Base-by-base conservation (phyloP, 768 basidiomycete genomes). In the Russula dissimulans region DNA sequence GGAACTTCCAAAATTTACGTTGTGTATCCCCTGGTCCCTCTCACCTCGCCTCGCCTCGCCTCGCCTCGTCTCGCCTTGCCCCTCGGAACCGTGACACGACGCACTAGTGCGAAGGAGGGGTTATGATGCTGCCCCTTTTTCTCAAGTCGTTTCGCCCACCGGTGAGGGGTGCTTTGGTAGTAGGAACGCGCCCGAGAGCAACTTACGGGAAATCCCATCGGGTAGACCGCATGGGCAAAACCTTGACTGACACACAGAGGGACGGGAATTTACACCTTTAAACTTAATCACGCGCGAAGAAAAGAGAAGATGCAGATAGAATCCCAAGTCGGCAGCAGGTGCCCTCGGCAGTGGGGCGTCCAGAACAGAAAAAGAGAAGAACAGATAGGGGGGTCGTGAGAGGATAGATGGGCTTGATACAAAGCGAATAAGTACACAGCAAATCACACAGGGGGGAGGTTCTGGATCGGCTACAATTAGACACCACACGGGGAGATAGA, bases 401-500 rank as follows among this genome's bases (percentile, higher is more conserved):
- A 53, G 26, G 36, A 39, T 38, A 56, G 44, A 46, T 45, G 52
- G 36, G n/a, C 34, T 61, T 56, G 66, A 67, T 68, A 73, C 72
- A 75, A 42, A 47, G 61, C 67, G 64, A 55, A 67, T 68, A 71
- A 69, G 66, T 73, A 74, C 10, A 36, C 69, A 71, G 63, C 67
- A 72, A 72, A 66, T 68, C 60, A 71, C 57, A 64, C 18, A 43
- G 44, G 22, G 39, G 39, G 39, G 36, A 18, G 22, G 36, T 57
- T 68, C 67, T 67, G 38, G 61, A 54, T 51, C 60, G 48, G 50
- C 60, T 61, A 55, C 52, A 63, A 65, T 57, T 62, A 55, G 51
- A 64, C 44, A 54, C 26, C 22, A 26, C 22, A 9, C 22, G 38
- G 31, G 32, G 18, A 46, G 29, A 31, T n/a, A 50, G 53, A 59